Evolutionary conservation across 352 stramenopile genomes (phyloP).

Genomic region (Pythium sukuiense): DNA sequence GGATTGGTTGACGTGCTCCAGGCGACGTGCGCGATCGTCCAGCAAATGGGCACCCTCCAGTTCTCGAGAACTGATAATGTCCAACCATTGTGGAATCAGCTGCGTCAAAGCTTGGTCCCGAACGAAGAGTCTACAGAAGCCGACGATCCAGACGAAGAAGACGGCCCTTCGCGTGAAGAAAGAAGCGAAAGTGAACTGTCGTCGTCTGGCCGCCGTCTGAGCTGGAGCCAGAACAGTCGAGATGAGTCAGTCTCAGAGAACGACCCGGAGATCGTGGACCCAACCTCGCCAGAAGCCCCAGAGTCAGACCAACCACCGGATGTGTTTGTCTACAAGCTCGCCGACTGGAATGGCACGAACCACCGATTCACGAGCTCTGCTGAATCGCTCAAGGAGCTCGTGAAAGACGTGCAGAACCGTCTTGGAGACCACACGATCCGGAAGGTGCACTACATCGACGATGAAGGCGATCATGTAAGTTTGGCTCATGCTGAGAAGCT

Average conservation of each 20-base stretch:
- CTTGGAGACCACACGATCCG: conserved; percentile 75
- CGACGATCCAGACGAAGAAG: conserved; percentile 39
- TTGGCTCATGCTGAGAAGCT: not conserved
- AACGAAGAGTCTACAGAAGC: conserved; percentile 39
- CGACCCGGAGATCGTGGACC: conserved; percentile 10
- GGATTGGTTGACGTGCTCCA: conserved; percentile 97
- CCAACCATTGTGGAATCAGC: conserved; percentile 76
- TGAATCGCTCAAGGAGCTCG: conserved; percentile 65
- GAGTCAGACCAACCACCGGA: conserved; percentile 33
- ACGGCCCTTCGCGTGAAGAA: conserved; percentile 30
- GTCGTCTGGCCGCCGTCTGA: conserved; percentile 8
- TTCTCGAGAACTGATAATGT: conserved; percentile 54
- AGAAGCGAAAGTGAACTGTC: conserved; percentile 17
- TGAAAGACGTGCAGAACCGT: conserved; percentile 70
- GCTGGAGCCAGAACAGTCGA: conserved; percentile 19
- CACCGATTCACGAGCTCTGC: conserved; percentile 86
- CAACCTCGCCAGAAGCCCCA: conserved; percentile 30
- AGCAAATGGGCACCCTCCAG: conserved; percentile 84
- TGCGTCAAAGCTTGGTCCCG: conserved; percentile 54
- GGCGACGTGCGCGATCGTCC: conserved; percentile 85
- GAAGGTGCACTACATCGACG: conserved; percentile 79
- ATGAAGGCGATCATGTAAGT: conserved; percentile 75
- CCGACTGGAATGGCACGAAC: conserved; percentile 79
- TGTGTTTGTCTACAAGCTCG: conserved; percentile 85
- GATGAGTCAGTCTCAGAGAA: conserved; percentile 8